Evolutionary conservation across 108 stramenopile species (phyloP).

Genomic region (Schizochytrium sp.): DNA sequence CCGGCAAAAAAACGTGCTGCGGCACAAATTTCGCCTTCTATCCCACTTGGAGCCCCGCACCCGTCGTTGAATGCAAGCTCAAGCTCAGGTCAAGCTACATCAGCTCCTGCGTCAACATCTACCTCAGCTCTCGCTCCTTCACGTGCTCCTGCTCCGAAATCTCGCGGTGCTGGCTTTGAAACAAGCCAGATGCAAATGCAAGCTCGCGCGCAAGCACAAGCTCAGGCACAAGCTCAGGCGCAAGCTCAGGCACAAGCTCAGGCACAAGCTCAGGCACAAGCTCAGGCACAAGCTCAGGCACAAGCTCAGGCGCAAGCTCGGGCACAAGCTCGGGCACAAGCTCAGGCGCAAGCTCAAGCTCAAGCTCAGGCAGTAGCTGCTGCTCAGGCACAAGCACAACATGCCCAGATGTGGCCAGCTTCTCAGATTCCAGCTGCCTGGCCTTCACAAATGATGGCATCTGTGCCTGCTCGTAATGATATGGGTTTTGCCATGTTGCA

Average conservation of each 20-base stretch:
- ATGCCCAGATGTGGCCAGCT: too few relatives aligned
- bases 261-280: not conserved
- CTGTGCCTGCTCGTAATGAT: too few relatives aligned
- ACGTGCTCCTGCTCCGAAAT: not conserved
- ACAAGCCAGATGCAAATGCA: slow-evolving; percentile 7
- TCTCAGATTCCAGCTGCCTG: too few relatives aligned
- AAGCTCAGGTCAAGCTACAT: not conserved
- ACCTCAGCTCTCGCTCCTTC: not conserved
- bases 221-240: not conserved
- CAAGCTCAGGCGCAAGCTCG: not conserved
- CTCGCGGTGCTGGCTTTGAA: not conserved
- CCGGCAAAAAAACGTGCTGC: slow-evolving; percentile 1
- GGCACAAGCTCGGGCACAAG: not conserved
- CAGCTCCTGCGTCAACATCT: not conserved
- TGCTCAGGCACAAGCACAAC: not conserved
- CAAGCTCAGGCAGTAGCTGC: not conserved
- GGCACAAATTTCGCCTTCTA: not conserved
- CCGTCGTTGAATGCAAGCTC: not conserved
- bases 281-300: not conserved
- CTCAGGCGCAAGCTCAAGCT: slow-evolving; percentile 9
- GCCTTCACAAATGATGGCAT: too few relatives aligned
- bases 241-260: slow-evolving; percentile 14
- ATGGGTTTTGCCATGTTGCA: not conserved
- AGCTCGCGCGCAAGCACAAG: not conserved
- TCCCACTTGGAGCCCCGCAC: slow-evolving; percentile 1